A percentile compares a stretch with the other conserved stretches of the same genome.
Conservation (phyloP, 2,329 filamentous ascomycete genomes). For the Aspergillus sp. region DNA sequence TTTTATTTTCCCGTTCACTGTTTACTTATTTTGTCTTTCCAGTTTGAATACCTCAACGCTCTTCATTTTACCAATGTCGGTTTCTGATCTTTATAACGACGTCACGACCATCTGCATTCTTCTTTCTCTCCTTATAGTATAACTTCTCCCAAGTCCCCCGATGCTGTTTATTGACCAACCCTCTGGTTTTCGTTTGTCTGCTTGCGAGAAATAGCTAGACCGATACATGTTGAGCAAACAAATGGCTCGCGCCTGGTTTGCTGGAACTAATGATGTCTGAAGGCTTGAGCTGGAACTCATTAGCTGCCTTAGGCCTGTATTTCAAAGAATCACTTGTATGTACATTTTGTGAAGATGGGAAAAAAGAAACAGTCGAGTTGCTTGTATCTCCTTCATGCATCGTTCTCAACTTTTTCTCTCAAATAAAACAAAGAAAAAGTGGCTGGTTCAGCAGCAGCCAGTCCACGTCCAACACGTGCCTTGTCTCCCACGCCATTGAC, state of each 20-base stretch:
- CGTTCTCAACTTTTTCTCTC: no score
- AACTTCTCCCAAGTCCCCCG: background rate
- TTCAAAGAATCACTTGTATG: background rate
- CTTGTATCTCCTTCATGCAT: no score
- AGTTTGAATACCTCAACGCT: background rate
- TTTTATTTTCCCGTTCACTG: background rate
- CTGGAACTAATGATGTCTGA: constrained; percentile 8
- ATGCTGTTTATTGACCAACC: background rate
- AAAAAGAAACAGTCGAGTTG: background rate
- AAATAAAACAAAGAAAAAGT: no score
- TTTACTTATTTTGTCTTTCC: background rate
- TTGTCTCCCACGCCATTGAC: background rate
- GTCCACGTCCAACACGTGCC: background rate
- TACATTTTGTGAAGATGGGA: background rate
- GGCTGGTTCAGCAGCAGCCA: no score
- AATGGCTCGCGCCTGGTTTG: constrained; percentile 18
- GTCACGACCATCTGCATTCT: constrained; percentile 7
- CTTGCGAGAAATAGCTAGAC: constrained; percentile 9
- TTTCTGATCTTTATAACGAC: background rate
- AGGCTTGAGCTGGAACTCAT: constrained; percentile 15
- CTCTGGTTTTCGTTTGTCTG: constrained; percentile 7
- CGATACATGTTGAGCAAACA: constrained; percentile 5
- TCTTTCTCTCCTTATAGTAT: constrained; percentile 11
- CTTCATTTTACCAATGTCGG: background rate
- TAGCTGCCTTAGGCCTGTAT: background rate